Percentiles rank a stretch among this genome's conserved stretches.
phyloP scores from a whole-genome alignment of 164 flowering plant species.

The Tinospora cordifolia region DNA sequence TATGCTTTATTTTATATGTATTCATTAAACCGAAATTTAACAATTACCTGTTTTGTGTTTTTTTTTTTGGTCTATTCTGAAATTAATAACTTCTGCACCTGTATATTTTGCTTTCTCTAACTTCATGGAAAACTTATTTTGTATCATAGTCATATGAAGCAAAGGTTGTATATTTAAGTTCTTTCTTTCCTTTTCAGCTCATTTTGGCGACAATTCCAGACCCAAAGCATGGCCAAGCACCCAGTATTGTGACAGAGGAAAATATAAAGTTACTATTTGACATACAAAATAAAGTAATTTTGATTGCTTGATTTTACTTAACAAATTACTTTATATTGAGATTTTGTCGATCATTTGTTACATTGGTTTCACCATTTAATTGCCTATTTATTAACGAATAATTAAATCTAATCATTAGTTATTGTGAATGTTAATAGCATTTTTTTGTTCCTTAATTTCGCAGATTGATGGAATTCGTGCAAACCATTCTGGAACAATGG shows the following conservation, averaged over 20 bases:
- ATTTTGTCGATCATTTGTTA: not conserved
- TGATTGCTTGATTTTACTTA: slow-evolving; percentile 8
- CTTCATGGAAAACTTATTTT: not conserved
- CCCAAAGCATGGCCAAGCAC: slow-evolving; percentile 37
- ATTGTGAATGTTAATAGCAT: not conserved
- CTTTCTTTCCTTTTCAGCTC: slow-evolving; percentile 43
- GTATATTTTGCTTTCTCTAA: too few relatives aligned
- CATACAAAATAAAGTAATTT: slow-evolving; percentile 69
- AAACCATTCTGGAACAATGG: slow-evolving; percentile 67
- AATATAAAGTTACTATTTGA: slow-evolving; percentile 81
- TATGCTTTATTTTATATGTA: not conserved
- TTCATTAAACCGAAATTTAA: not conserved
- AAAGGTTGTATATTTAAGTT: not conserved
- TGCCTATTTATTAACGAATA: not conserved
- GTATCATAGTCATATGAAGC: not conserved
- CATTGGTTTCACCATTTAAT: not conserved
- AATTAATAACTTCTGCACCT: not conserved
- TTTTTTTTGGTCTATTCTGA: not conserved
- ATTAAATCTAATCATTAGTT: not conserved
- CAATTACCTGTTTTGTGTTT: not conserved
- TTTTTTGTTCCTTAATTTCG: slow-evolving; percentile 7
- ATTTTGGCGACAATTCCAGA: slow-evolving; percentile 66
- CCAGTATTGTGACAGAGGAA: slow-evolving; percentile 67
- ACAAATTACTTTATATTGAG: slow-evolving; percentile 3
- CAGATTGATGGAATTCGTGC: slow-evolving; percentile 79